Conservation (phyloP, 495 filamentous ascomycete genomes). For the Aspergillus ostianus region DNA sequence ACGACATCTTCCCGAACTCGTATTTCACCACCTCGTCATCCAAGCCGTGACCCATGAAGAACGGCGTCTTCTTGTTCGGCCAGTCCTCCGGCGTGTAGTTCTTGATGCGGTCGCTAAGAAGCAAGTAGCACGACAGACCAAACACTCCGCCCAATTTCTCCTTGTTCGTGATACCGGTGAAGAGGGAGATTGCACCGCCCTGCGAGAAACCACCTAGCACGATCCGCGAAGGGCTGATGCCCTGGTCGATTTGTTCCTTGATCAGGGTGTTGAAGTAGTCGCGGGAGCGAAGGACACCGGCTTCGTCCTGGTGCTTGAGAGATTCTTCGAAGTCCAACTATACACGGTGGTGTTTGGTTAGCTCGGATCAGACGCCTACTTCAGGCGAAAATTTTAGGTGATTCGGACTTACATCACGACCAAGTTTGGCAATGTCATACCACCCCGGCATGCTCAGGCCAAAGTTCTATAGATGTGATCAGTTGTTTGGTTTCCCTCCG, state of each 20-base stretch:
- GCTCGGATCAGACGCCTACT: background rate
- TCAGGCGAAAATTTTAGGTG: background rate
- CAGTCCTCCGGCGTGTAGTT: slow-evolving; percentile 61
- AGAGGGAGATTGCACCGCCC: slow-evolving; percentile 59
- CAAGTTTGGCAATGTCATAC: slow-evolving; percentile 78
- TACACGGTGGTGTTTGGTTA: background rate
- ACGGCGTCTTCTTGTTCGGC: slow-evolving; percentile 74
- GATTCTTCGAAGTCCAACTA: slow-evolving; percentile 49
- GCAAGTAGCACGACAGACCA: slow-evolving; percentile 78
- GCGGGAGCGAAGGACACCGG: slow-evolving; percentile 70
- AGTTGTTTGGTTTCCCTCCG: background rate
- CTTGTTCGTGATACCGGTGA: slow-evolving; percentile 68
- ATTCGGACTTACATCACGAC: slow-evolving; percentile 37
- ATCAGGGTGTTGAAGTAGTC: slow-evolving; percentile 79
- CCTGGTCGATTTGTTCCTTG: slow-evolving; percentile 75
- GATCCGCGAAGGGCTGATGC: slow-evolving; percentile 80
- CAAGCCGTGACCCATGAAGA: slow-evolving; percentile 86
- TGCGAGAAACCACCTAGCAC: slow-evolving; percentile 72
- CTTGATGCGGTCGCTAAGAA: slow-evolving; percentile 69
- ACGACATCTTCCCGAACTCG: slow-evolving; percentile 64
- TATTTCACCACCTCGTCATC: slow-evolving; percentile 68
- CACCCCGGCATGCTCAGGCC: slow-evolving; percentile 88
- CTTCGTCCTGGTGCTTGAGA: slow-evolving; percentile 66
- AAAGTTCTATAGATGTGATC: slow-evolving; percentile 54
- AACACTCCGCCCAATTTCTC: slow-evolving; percentile 84